Evolutionary conservation across 2,329 filamentous ascomycete species (phyloP).

Genomic region (Fusarium brachygibbosum): DNA sequence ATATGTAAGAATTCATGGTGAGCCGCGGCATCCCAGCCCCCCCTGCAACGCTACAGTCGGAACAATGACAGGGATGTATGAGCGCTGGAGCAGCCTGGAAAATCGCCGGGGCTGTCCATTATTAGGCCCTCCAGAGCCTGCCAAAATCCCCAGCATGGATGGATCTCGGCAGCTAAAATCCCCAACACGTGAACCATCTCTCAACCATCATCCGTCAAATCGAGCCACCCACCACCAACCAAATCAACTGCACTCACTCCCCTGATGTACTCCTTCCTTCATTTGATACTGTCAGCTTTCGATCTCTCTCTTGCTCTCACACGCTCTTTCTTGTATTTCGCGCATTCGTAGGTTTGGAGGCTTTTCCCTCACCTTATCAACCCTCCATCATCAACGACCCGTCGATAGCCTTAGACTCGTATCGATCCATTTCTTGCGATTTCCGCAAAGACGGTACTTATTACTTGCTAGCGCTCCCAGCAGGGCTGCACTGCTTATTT

Average conservation of each 20-base stretch:
- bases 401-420: constrained; percentile 26
- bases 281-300: constrained; percentile 15
- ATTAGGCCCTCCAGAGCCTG: constrained; percentile 3
- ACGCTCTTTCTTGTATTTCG: constrained; percentile 26
- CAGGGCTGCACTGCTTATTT: constrained; percentile 42
- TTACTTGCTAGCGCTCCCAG: constrained; percentile 18
- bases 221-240: constrained; percentile 31
- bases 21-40: constrained; percentile 35
- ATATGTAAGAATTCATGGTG: constrained; percentile 6
- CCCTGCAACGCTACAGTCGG: constrained; percentile 21
- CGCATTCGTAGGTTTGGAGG: constrained; percentile 17
- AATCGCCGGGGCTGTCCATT: constrained; percentile 1
- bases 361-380: constrained; percentile 14
- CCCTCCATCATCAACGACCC: constrained; percentile 4
- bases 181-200: constrained; percentile 50
- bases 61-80: constrained; percentile 13
- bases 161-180: constrained; percentile 43
- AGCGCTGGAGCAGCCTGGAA: constrained; percentile 23
- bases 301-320: not conserved
- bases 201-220: constrained; percentile 49
- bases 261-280: constrained; percentile 17
- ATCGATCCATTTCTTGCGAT: constrained; percentile 9
- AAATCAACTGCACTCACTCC: constrained; percentile 37
- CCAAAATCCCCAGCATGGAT: constrained; percentile 29
- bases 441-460: constrained; percentile 15